Percentiles rank a stretch among this genome's conserved stretches.
Evolutionary conservation across 164 flowering plant genomes (phyloP).

Genomic region (Vitis riparia): DNA sequence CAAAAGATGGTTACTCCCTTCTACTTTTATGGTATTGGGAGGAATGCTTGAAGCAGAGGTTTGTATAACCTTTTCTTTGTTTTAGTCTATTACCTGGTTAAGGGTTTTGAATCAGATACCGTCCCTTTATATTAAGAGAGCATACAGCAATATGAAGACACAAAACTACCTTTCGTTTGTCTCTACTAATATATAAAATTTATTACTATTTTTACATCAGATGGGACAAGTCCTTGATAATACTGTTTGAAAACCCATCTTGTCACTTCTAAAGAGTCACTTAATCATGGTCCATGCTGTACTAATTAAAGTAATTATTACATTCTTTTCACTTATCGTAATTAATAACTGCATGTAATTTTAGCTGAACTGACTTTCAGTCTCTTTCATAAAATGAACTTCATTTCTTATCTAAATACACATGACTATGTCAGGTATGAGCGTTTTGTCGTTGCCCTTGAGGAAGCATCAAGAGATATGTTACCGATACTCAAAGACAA

Average conservation of each 20-base stretch:
- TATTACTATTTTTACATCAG: no score
- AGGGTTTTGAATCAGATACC: no score
- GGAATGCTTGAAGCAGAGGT: constrained; percentile 92
- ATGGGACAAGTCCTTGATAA: no score
- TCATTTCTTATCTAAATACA: background rate
- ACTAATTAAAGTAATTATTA: no score
- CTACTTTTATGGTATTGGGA: constrained; percentile 97
- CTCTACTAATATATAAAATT: no score
- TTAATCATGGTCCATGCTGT: no score
- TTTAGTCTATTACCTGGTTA: no score
- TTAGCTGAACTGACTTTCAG: background rate
- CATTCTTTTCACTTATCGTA: background rate
- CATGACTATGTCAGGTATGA: constrained; percentile 62
- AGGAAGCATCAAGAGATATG: constrained; percentile 92
- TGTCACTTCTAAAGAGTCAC: no score
- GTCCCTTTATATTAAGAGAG: no score
- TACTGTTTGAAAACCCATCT: no score
- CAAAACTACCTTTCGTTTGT: no score
- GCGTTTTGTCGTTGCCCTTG: constrained; percentile 76
- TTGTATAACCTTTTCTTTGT: constrained; percentile 2
- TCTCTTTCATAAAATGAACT: constrained; percentile 1
- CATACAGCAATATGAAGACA: no score
- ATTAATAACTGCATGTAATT: background rate
- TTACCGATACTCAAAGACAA: constrained; percentile 72
- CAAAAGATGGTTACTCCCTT: constrained; percentile 89